These are phyloP conservation scores for Tephrocybe rancida DNA, from an alignment of 768 basidiomycete species.

Conservation along the genomic window DNA sequence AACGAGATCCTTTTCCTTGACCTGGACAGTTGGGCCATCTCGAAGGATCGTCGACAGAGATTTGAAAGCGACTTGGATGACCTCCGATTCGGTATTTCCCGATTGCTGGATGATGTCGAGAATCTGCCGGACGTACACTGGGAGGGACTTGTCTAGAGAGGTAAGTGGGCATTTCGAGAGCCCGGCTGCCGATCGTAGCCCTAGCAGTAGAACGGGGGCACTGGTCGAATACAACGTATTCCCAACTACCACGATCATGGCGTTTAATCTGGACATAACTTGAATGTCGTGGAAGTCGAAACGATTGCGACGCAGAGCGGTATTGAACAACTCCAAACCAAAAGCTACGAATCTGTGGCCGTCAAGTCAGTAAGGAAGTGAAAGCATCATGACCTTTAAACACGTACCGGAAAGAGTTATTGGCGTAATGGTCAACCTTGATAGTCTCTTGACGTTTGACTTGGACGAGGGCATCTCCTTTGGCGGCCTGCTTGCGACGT, in stretches of 20 bases:
- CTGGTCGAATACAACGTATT: constrained; percentile 89
- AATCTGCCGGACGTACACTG: constrained; percentile 83
- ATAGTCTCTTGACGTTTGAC: constrained; percentile 63
- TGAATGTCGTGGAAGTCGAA: constrained; percentile 81
- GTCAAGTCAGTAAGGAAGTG: constrained; percentile 6
- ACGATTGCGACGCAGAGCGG: constrained; percentile 81
- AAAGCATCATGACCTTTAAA: neutral
- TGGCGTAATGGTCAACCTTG: constrained; percentile 71
- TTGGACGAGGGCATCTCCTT: constrained; percentile 72
- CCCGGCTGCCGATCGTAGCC: constrained; percentile 77
- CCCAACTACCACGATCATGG: constrained; percentile 85
- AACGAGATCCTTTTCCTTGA: constrained; percentile 88
- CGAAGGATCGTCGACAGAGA: constrained; percentile 87
- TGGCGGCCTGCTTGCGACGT: constrained; percentile 37
- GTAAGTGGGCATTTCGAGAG: constrained; percentile 86
- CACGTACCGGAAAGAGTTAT: constrained; percentile 83
- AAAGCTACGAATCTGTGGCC: constrained; percentile 78
- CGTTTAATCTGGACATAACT: constrained; percentile 82
- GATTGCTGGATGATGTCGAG: constrained; percentile 80
- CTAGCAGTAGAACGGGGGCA: constrained; percentile 71
- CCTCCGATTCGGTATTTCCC: constrained; percentile 88
- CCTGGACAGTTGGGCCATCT: constrained; percentile 77
- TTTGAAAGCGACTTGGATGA: constrained; percentile 86
- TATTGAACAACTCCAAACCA: constrained; percentile 89
- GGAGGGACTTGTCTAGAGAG: constrained; percentile 71